Conservation (phyloP, 306 rosid species). For the Oemleria cerasiformis region DNA sequence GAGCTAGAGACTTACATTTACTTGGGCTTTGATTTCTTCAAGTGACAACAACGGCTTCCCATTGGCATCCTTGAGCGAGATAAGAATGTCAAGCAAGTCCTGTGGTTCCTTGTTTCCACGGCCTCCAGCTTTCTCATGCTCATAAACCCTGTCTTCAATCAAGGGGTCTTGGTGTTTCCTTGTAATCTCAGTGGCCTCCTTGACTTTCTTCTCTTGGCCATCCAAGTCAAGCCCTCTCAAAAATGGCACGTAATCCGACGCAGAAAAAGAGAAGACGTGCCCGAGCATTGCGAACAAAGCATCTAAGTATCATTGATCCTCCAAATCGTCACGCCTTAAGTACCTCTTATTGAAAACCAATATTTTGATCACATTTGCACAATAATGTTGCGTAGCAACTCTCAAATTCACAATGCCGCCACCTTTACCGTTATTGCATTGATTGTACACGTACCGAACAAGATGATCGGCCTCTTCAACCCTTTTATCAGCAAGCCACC, state of each 20-base stretch:
- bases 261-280: slow-evolving; percentile 13
- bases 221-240: slow-evolving; percentile 32
- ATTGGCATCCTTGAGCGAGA: not conserved
- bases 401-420: slow-evolving; percentile 31
- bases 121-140: too few species aligned
- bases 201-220: slow-evolving; percentile 5
- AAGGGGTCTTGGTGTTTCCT: not conserved
- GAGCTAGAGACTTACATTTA: not conserved
- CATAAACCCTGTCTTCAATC: slow-evolving; percentile 1
- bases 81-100: slow-evolving; percentile 5
- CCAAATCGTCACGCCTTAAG: slow-evolving; percentile 25
- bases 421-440: not conserved
- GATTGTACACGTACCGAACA: slow-evolving; percentile 22
- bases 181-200: not conserved
- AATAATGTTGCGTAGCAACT: slow-evolving; percentile 23
- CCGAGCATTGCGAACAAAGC: slow-evolving; percentile 9
- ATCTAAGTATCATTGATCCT: slow-evolving; percentile 29
- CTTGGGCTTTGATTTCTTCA: slow-evolving; percentile 4
- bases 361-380: slow-evolving; percentile 27
- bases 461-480: slow-evolving; percentile 37
- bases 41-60: not conserved
- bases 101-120: not conserved
- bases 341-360: slow-evolving; percentile 26
- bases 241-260: slow-evolving; percentile 34
- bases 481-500: slow-evolving; percentile 31